Evolutionary conservation across 2,329 filamentous ascomycete genomes (phyloP).

Genomic region (Penicillium sp.): DNA sequence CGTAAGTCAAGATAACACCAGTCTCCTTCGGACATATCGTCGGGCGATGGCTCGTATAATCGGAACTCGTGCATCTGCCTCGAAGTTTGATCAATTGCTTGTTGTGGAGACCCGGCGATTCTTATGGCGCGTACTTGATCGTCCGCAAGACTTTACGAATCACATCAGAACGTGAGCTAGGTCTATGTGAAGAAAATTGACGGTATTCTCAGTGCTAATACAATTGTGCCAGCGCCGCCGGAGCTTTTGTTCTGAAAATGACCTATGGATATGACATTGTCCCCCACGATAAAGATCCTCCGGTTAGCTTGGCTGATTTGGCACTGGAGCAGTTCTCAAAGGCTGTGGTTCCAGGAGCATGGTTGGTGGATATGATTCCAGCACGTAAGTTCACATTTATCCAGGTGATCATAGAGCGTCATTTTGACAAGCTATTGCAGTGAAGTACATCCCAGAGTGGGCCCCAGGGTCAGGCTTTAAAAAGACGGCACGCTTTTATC

Average conservation of each 20-base stretch:
- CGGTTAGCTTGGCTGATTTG: constrained; percentile 44
- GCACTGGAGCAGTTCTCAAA: constrained; percentile 44
- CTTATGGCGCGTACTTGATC: neutral
- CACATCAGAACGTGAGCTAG: constrained; percentile 37
- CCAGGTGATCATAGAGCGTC: too few species aligned
- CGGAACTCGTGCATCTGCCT: constrained; percentile 36
- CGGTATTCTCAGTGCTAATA: neutral
- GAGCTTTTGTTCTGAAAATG: constrained; percentile 44
- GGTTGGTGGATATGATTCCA: constrained; percentile 49
- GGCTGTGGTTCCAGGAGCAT: constrained; percentile 44
- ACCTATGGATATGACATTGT: constrained; percentile 50
- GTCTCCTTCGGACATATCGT: constrained; percentile 44
- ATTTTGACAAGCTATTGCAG: neutral
- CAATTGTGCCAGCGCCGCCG: constrained; percentile 32
- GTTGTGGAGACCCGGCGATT: constrained; percentile 48
- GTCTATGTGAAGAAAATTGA: neutral
- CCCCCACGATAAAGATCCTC: constrained; percentile 40
- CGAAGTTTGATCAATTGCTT: constrained; percentile 44
- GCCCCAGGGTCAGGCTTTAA: constrained; percentile 50
- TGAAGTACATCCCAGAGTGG: constrained; percentile 47
- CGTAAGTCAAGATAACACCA: constrained; percentile 36
- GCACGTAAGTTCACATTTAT: constrained; percentile 31
- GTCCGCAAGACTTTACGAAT: constrained; percentile 42
- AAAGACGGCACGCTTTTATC: constrained; percentile 39
- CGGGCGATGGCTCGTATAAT: constrained; percentile 48